phyloP scores from a whole-genome alignment of 306 rosid genomes.

The Castanopsis chinensis region DNA sequence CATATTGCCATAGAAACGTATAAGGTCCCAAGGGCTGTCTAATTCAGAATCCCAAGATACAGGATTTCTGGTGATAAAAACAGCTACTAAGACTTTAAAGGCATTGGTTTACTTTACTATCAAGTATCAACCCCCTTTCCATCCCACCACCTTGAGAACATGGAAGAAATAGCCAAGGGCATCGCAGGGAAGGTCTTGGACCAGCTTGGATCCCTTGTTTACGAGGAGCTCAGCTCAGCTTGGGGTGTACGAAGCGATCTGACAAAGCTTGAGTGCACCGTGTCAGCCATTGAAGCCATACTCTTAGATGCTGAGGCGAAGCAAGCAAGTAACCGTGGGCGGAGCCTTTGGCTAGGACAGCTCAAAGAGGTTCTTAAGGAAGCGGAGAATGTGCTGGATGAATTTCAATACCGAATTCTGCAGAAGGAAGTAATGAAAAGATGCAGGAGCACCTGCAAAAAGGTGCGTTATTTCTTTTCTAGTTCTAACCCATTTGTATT shows the following conservation, averaged over 20 bases:
- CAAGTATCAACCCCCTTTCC: neutral
- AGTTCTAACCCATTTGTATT: neutral
- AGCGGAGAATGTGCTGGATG: conserved; percentile 29
- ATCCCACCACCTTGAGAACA: neutral
- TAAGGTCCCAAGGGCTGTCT: too few relatives aligned
- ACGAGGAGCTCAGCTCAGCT: conserved; percentile 9
- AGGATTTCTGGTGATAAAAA: too few relatives aligned
- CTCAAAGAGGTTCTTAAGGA: conserved; percentile 11
- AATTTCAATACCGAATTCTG: conserved; percentile 18
- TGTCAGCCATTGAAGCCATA: conserved; percentile 18
- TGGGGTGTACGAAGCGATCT: conserved; percentile 14
- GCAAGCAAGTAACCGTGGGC: neutral
- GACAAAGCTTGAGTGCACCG: neutral
- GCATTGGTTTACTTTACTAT: neutral
- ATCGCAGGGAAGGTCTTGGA: neutral
- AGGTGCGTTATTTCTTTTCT: conserved; percentile 24
- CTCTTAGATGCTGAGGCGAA: conserved; percentile 34
- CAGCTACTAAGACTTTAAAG: too few relatives aligned
- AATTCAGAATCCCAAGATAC: too few relatives aligned
- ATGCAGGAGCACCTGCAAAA: neutral
- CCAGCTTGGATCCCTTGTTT: conserved; percentile 15
- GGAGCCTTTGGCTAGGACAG: conserved; percentile 9
- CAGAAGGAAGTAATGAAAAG: conserved; percentile 2
- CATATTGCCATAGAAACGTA: too few relatives aligned
- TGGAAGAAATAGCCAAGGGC: conserved; percentile 20